Conservation (phyloP, 495 filamentous ascomycete species). For the Articulospora tetracladia region DNA sequence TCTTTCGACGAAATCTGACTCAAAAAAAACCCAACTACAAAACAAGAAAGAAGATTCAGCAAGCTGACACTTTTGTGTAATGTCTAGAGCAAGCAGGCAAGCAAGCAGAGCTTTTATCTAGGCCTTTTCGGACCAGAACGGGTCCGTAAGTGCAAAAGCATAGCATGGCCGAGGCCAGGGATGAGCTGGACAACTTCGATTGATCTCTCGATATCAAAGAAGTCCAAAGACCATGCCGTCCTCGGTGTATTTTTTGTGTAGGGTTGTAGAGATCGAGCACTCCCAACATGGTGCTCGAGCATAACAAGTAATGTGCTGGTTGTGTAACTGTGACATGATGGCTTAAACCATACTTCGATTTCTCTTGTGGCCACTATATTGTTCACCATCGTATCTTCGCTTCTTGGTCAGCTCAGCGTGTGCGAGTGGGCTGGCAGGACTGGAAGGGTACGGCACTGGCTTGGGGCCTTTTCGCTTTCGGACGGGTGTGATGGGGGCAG, state of each 20-base stretch:
- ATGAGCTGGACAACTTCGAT: slow-evolving; percentile 6
- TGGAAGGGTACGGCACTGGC: slow-evolving; percentile 23
- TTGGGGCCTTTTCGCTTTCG: slow-evolving; percentile 40
- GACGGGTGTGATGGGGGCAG: slow-evolving; percentile 49
- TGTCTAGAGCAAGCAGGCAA: background rate
- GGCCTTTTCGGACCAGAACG: slow-evolving; percentile 1
- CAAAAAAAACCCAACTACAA: background rate
- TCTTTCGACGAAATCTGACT: background rate
- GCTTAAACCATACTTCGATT: slow-evolving; percentile 45
- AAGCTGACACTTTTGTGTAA: background rate
- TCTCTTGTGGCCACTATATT: slow-evolving; percentile 40
- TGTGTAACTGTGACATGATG: background rate
- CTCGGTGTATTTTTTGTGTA: slow-evolving; percentile 24
- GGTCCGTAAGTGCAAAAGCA: background rate
- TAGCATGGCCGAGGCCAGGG: slow-evolving; percentile 25
- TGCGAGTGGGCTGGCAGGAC: slow-evolving; percentile 35
- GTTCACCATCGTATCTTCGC: slow-evolving; percentile 41
- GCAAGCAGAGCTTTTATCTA: slow-evolving; percentile 13
- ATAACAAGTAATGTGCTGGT: background rate
- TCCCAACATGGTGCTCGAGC: background rate
- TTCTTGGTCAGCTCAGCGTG: slow-evolving; percentile 35
- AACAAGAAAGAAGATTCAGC: background rate
- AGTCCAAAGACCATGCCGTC: slow-evolving; percentile 23
- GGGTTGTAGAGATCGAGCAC: slow-evolving; percentile 15
- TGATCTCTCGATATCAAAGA: background rate